These are phyloP conservation scores for Fabrea salina DNA, from an alignment of 169 alveolate genomes.

Conservation along the genomic window DNA sequence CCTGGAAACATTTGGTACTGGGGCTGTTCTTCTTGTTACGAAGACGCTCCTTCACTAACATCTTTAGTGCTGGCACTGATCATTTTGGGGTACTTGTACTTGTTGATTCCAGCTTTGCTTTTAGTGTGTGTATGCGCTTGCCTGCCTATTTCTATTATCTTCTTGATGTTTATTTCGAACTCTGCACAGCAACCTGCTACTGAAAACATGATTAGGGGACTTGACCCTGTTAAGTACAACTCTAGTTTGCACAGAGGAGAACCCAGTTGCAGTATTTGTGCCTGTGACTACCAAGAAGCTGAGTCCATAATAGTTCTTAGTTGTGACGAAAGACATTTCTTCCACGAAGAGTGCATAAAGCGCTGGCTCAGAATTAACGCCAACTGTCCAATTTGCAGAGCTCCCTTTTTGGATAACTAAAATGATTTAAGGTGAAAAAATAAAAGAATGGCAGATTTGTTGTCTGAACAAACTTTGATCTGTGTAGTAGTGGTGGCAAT, in stretches of 20 bases:
- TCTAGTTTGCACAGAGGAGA: neutral
- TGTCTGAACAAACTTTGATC: neutral
- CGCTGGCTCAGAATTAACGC: constrained; percentile 49
- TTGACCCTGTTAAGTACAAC: neutral
- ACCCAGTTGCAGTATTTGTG: constrained; percentile 48
- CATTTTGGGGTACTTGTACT: neutral
- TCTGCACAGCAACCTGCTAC: neutral
- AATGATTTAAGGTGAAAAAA: too few relatives aligned
- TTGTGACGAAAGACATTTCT: constrained; percentile 57
- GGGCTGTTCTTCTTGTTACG: neutral
- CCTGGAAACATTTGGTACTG: constrained; percentile 34
- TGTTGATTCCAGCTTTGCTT: neutral
- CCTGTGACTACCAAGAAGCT: constrained; percentile 28
- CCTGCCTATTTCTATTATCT: neutral
- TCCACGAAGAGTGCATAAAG: constrained; percentile 58
- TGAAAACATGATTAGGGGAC: neutral
- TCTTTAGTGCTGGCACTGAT: neutral
- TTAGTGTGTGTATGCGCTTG: neutral
- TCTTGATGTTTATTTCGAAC: neutral
- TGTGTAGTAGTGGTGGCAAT: neutral
- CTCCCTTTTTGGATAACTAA: neutral
- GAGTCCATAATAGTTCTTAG: constrained; percentile 44
- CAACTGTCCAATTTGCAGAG: constrained; percentile 61
- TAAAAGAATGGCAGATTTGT: neutral
- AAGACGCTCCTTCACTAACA: constrained; percentile 22